phyloP scores from a whole-genome alignment of 106 monocot species.

The Acanthochlamys bracteata region DNA sequence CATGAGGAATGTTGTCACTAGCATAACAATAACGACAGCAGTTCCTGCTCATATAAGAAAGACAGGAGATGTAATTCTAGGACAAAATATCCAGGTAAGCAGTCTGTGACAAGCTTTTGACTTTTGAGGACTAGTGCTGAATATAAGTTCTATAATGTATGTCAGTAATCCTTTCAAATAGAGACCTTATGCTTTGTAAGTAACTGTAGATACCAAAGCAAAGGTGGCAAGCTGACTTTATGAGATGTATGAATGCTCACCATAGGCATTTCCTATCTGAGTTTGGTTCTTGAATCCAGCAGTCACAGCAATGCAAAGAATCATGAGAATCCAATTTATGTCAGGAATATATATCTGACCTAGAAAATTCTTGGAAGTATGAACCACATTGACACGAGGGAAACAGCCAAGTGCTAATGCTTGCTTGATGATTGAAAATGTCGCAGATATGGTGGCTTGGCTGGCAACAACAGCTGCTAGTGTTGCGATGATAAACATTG shows the following conservation, averaged over 20 bases:
- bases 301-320: constrained; percentile 89
- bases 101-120: no score
- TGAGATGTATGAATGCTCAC: constrained; percentile 34
- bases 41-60: constrained; percentile 42
- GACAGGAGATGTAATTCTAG: background rate
- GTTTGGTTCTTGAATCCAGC: constrained; percentile 85
- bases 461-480: constrained; percentile 75
- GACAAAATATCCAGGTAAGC: no score
- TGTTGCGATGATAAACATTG: constrained; percentile 67
- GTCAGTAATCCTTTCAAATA: no score
- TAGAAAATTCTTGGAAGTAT: constrained; percentile 81
- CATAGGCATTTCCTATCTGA: constrained; percentile 96
- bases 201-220: no score
- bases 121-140: no score
- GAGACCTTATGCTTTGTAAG: no score
- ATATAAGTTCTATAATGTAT: no score
- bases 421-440: constrained; percentile 92
- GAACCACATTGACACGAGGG: constrained; percentile 80
- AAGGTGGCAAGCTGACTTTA: no score
- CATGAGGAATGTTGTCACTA: constrained; percentile 90
- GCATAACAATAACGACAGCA: constrained; percentile 90
- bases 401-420: constrained; percentile 84
- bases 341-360: constrained; percentile 96
- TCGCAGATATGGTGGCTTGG: constrained; percentile 90
- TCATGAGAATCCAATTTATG: constrained; percentile 92